Base-by-base conservation (phyloP, 225 moss, liverwort and hornwort species). In the Bryoerythrophyllum caledonicum region DNA sequence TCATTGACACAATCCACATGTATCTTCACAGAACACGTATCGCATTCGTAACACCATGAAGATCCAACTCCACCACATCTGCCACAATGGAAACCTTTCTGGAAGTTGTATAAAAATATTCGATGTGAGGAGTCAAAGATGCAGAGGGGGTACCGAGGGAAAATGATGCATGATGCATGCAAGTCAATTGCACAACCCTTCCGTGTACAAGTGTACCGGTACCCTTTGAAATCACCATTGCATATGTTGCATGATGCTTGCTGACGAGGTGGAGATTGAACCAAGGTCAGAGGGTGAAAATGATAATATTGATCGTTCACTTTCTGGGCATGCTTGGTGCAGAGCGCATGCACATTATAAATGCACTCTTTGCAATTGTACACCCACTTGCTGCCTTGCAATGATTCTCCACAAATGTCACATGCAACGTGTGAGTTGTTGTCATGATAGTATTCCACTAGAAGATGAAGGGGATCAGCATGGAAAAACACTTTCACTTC, bases 231-330 rank as follows among this genome's bases (percentile, higher is more conserved):
- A 3, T 14, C 3, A 0, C 30, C 68, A 21, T 30, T 52, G 34
- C 68, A 53, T 2, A 3, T 52, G 5, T 1, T 5, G 3, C 32
- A 51, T 1, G 19, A 52, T n/a, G 17, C 20, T 4, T 17, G 48
- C 3, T 4, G 32, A 19, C 10, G 3, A 67, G 17, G 10, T 28
- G 8, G 16, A 6, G 51, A 28, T 3, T 30, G n/a, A 1, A 51
- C 51, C 67, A 67, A 67, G 6, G 30, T 67, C 6, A 67, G 30
- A 30, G 10, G 6, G 13, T 68, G 52, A 32, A 1, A 6, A 21
- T 68, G 68, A 2, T 8, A 0, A n/a, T n/a, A n/a, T n/a, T n/a
- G n/a, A 21, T 0, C 0, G 1, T 0, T 13, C 32, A 51, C 2
- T 11, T 32, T 51, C 3, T 1, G 5, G 3, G 6, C 17, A 32